Evolutionary conservation across 176 grass and related monocot species (phyloP).

Genomic region (Tuctoria greenei): DNA sequence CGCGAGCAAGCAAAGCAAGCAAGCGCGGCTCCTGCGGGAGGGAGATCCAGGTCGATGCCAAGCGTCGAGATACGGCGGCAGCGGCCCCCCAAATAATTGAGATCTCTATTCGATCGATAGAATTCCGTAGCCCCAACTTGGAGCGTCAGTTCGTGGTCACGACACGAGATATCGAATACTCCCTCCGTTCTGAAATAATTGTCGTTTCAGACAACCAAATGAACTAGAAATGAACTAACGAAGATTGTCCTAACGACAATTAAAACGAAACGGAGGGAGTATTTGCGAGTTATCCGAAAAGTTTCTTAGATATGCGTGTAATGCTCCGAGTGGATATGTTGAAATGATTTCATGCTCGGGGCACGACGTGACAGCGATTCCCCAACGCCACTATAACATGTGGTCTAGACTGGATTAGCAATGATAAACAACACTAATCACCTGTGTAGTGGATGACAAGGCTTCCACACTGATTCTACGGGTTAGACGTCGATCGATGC

Average conservation of each 20-base stretch:
- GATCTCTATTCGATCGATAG: constrained; percentile 16
- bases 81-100: constrained; percentile 24
- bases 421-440: neutral
- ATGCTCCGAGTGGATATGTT: neutral
- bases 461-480: neutral
- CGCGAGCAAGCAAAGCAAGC: neutral
- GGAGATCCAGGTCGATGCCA: neutral
- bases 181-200: too few species aligned
- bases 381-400: neutral
- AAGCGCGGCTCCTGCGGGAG: neutral
- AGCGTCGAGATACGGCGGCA: neutral
- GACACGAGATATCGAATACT: neutral
- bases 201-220: too few species aligned
- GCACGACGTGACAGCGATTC: neutral
- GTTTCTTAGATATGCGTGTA: neutral
- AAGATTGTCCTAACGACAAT: too few species aligned
- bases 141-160: neutral
- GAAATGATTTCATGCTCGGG: neutral
- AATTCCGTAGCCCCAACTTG: constrained; percentile 7
- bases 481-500: neutral
- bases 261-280: too few species aligned
- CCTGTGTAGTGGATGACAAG: neutral
- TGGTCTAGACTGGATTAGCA: neutral
- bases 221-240: too few species aligned
- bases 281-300: neutral